Percentiles rank a stretch among this genome's conserved stretches.
Conservation (phyloP, 208 protist species). For the Leishmania gerbilli region DNA sequence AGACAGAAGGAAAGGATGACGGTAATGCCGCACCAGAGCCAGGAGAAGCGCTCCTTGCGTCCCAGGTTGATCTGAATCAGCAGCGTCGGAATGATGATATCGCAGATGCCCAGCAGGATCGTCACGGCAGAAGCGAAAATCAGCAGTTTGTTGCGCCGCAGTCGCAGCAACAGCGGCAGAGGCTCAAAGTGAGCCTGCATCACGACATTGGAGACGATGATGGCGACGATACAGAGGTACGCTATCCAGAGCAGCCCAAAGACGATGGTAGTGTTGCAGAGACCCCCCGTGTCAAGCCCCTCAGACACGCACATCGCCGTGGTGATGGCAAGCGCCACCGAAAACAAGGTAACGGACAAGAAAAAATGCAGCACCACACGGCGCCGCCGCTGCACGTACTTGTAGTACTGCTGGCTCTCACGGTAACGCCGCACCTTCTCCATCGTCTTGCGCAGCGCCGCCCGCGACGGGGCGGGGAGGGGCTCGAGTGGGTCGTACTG, state of each 20-base stretch:
- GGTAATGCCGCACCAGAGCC: constrained; percentile 75
- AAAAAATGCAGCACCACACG: constrained; percentile 74
- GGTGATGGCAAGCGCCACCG: constrained; percentile 53
- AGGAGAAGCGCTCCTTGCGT: constrained; percentile 54
- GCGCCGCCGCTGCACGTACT: constrained; percentile 67
- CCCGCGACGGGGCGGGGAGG: constrained; percentile 43
- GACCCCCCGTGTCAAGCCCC: constrained; percentile 24
- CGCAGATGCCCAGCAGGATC: constrained; percentile 58
- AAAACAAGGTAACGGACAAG: constrained; percentile 62
- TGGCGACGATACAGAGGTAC: constrained; percentile 58
- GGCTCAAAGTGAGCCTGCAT: constrained; percentile 87
- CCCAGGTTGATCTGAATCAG: constrained; percentile 72
- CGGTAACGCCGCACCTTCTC: constrained; percentile 58
- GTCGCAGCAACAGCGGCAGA: constrained; percentile 60
- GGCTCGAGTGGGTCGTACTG: constrained; percentile 47
- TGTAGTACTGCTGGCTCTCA: constrained; percentile 63
- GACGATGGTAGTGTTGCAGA: constrained; percentile 39
- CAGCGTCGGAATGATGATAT: constrained; percentile 62
- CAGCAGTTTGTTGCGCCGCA: constrained; percentile 63
- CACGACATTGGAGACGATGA: constrained; percentile 76
- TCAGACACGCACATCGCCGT: constrained; percentile 59
- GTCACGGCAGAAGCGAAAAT: constrained; percentile 53
- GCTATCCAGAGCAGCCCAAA: constrained; percentile 70
- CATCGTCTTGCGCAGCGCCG: constrained; percentile 45
- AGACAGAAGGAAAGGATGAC: constrained; percentile 66